Base-by-base conservation (phyloP, 495 filamentous ascomycete species). In the Penicillium arizonense region DNA sequence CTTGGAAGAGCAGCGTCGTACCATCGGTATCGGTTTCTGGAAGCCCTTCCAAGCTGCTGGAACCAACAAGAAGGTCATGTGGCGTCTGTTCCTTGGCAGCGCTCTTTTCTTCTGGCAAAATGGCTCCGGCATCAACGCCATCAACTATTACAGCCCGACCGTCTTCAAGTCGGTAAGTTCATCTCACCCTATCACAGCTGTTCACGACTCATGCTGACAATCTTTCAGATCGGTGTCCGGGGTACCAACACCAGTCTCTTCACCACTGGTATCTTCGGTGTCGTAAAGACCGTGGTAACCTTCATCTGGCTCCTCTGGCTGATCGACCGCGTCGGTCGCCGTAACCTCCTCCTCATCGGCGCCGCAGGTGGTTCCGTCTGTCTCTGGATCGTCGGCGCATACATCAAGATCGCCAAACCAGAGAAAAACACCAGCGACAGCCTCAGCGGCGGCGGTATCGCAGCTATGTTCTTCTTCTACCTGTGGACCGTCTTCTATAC, bases 401-500 rank as follows among this genome's bases (percentile, higher is more conserved):
- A 77, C 68, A 80, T 95, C 53, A 88, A 91, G 55, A 68, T 85
- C 46, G 79, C 82, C 1, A 60, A 81, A 48, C 76, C 65, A 1
- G 46, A 57, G 9, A 55, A 71, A 0, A 70, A 77, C 52, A 59
- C 58, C 13, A 75, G 55, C 16, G 53, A 51, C 5, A 44, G 63
- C 4, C 67, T 87, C 47, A 69, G 71, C 5, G 65, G 78, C 7
- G 84, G 78, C 38, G 86, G 85, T 38, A 85, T 87, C 46, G 81
- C 82, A 0, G 87, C 87, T 33, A 82, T 90, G 40, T 87, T 88
- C 74, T 88, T 90, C 77, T 89, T 89, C 72, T 90, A 89, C 60
- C 77, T 90, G 13, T 89, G 86, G 85, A 89, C 87, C 4, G 82
- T 82, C 7, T 89, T 87, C 69, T 90, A 90, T 61, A 87, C 87